phyloP scores from a whole-genome alignment of 257 asterid species.

The Solanum medicagineum region DNA sequence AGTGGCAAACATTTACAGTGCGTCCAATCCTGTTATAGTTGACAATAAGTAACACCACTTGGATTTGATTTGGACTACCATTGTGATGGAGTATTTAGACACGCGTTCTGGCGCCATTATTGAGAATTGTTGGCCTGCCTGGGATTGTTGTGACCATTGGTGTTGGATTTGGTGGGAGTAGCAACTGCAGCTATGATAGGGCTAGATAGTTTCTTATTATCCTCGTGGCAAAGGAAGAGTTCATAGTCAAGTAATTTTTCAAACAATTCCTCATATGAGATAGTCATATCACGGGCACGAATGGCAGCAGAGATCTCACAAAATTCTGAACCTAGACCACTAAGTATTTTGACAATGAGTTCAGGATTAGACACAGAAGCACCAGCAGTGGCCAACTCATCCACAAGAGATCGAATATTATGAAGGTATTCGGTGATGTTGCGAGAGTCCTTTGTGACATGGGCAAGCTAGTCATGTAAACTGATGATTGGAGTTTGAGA shows the following conservation, averaged over 20 bases:
- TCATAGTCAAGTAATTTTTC: too few species aligned
- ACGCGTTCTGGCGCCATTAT: not conserved
- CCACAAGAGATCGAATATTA: not conserved
- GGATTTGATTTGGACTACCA: not conserved
- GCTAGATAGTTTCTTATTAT: too few species aligned
- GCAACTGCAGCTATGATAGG: too few species aligned
- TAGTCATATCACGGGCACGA: not conserved
- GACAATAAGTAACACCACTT: not conserved
- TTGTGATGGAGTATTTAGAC: not conserved
- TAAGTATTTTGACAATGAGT: too few species aligned
- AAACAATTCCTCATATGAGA: not conserved
- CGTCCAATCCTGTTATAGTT: not conserved
- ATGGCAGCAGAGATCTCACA: not conserved
- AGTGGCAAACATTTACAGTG: not conserved
- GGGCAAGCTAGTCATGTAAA: not conserved
- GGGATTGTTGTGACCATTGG: too few species aligned
- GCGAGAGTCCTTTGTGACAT: not conserved
- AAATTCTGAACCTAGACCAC: too few species aligned
- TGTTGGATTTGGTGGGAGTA: too few species aligned
- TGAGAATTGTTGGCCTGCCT: too few species aligned
- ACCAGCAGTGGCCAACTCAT: not conserved
- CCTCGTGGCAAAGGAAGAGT: too few species aligned
- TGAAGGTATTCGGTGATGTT: not conserved
- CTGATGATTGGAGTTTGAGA: not conserved
- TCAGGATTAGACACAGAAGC: not conserved